Conservation (phyloP, 169 alveolate genomes). For the Plasmodium fragile region DNA sequence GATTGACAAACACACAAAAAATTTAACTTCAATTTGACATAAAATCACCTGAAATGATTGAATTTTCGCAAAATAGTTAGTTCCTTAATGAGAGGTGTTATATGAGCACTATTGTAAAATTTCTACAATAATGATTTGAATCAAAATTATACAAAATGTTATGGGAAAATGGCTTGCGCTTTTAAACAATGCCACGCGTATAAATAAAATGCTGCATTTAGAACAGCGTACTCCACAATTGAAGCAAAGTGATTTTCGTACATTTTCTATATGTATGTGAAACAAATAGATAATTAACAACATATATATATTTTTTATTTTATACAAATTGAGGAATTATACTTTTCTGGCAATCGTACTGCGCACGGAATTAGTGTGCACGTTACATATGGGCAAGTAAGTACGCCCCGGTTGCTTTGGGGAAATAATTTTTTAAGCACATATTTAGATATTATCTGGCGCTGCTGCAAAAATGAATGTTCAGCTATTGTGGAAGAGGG, state of each 20-base stretch:
- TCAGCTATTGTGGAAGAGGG: background rate
- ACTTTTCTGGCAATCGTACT: background rate
- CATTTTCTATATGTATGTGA: background rate
- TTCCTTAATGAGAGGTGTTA: background rate
- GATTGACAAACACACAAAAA: background rate
- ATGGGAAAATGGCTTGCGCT: background rate
- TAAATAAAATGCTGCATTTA: background rate
- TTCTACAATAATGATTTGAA: background rate
- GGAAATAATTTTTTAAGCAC: no score
- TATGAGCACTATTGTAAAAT: background rate
- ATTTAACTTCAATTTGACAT: background rate
- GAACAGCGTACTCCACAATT: background rate
- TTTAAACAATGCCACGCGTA: background rate
- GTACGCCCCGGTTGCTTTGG: background rate
- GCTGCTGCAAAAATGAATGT: background rate
- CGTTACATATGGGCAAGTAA: background rate
- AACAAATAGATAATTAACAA: background rate
- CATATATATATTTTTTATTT: no score
- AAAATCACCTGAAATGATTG: background rate
- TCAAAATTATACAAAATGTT: background rate
- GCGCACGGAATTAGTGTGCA: background rate
- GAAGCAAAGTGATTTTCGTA: background rate
- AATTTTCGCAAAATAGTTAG: background rate
- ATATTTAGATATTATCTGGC: background rate
- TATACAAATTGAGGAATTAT: background rate